Evolutionary conservation across 148 eudicot genomes (phyloP).

Genomic region (Dianthus caryophyllus): DNA sequence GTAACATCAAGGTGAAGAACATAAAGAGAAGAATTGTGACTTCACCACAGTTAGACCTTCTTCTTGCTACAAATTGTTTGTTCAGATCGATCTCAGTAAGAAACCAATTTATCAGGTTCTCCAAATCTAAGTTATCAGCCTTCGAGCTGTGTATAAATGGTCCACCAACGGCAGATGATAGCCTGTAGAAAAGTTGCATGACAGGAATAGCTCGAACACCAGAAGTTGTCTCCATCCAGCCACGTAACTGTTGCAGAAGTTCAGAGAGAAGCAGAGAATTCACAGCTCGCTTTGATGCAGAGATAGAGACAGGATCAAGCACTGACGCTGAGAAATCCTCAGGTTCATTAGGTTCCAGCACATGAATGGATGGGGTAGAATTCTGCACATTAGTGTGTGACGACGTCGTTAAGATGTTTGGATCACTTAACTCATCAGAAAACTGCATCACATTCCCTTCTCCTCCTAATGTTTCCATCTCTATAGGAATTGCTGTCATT

Average conservation of each 20-base stretch:
- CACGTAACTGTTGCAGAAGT: slow-evolving; percentile 78
- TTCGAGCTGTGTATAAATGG: slow-evolving; percentile 78
- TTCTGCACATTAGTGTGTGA: slow-evolving; percentile 49
- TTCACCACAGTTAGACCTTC: slow-evolving; percentile 79
- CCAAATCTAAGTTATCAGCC: slow-evolving; percentile 81
- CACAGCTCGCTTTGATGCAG: slow-evolving; percentile 95
- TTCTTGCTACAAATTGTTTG: slow-evolving; percentile 64
- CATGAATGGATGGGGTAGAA: slow-evolving; percentile 76
- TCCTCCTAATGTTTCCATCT: slow-evolving; percentile 76
- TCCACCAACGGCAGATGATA: slow-evolving; percentile 96
- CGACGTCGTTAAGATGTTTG: slow-evolving; percentile 51
- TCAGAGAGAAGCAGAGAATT: slow-evolving; percentile 89
- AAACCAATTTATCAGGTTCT: slow-evolving; percentile 87
- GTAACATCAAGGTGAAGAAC: slow-evolving; percentile 96
- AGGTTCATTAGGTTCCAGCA: slow-evolving; percentile 68
- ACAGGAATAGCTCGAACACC: slow-evolving; percentile 90
- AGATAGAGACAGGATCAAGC: slow-evolving; percentile 83
- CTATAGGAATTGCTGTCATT: slow-evolving; percentile 96
- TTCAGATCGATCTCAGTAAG: slow-evolving; percentile 71
- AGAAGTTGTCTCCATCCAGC: slow-evolving; percentile 93
- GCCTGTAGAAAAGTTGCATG: slow-evolving; percentile 89
- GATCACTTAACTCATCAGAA: slow-evolving; percentile 54
- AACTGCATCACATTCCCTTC: slow-evolving; percentile 83
- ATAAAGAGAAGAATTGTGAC: slow-evolving; percentile 81
- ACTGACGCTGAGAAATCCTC: slow-evolving; percentile 67